Evolutionary conservation across 202 grass and related monocot species (phyloP), one percentile per base, ranked within the genome.

Genomic region (Miscanthus sacchariflorus): DNA sequence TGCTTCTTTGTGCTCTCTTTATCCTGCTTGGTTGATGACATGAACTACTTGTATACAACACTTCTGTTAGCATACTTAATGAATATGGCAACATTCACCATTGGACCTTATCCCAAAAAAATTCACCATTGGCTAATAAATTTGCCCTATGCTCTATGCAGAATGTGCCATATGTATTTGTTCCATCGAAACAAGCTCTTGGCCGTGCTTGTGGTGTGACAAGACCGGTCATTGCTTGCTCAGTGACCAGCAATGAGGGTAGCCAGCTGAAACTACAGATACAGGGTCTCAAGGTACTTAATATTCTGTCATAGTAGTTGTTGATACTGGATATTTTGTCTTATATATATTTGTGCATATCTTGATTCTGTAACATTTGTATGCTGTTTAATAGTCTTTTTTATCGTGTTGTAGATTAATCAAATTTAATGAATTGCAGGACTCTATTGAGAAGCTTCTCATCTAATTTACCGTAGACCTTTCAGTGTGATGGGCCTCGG

Each of bases 81-180:
- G 11, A 46, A 63, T 27, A 44, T 72, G 4, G 18, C 21, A 27
- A 70, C 36, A 66, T 59, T 59, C 54, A n/a, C 54, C 5, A 52
- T 6, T 52, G 49, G 49, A 18, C 15, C 49, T 17, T 52, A 18
- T 52, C 49, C 14, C 5, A 52, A 52, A 52, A 6, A 50, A 50
- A 50, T 19, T 15, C 5, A 38, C 81, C 81, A 14, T 68, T 80
- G 50, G 25, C 42, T 79, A 72, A 69, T 19, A 27, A 5, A 17
- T 46, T 35, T 86, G 27, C 78, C 24, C 4, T 83, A 14, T 86
- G 69, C 19, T 67, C 11, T 50, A 24, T 81, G 39, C 84, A 97
- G 95, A 97, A 97, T 3, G 95, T 98, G 39, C 95, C 95, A 56
- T 98, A 98, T 81, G 95, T 98, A 8, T 98, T 98, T 85, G 91